These are phyloP conservation scores for Paramecium tetraurelia DNA, from an alignment of 73 alveolate species.

Conservation along the genomic window DNA sequence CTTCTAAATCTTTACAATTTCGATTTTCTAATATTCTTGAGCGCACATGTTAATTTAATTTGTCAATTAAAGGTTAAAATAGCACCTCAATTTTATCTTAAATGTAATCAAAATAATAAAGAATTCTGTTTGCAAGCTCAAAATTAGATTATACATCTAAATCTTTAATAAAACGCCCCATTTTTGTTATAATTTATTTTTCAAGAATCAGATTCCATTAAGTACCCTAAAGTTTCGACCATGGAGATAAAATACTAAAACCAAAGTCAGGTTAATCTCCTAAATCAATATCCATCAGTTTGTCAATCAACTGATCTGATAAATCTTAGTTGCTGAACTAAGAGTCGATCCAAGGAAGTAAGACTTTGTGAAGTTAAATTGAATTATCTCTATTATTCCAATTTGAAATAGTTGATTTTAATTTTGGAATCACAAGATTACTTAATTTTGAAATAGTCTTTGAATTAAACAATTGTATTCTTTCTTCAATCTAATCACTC, in stretches of 20 bases:
- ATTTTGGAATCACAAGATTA: not conserved
- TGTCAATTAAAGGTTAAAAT: not conserved
- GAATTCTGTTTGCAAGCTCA: not conserved
- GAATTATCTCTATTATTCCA: not conserved
- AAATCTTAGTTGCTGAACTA: not conserved
- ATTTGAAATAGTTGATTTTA: not conserved
- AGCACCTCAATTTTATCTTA: not conserved
- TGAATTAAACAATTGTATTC: not conserved
- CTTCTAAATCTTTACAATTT: not conserved
- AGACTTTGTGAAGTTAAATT: not conserved
- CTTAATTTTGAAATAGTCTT: not conserved
- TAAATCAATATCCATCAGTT: not conserved
- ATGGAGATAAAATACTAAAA: not conserved
- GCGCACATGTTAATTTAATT: not conserved
- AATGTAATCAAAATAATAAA: not conserved
- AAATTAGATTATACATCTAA: not conserved
- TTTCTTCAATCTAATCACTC: not conserved
- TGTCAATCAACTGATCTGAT: not conserved
- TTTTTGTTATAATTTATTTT: not conserved
- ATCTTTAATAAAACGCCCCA: not conserved
- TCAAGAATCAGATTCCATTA: not conserved
- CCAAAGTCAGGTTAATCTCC: not conserved
- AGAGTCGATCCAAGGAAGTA: not conserved
- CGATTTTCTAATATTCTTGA: not conserved
- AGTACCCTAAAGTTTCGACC: not conserved